Evolutionary conservation across 768 basidiomycete species (phyloP), one percentile per base, ranked within the genome.

Genomic region (Tylopilus balloui): DNA sequence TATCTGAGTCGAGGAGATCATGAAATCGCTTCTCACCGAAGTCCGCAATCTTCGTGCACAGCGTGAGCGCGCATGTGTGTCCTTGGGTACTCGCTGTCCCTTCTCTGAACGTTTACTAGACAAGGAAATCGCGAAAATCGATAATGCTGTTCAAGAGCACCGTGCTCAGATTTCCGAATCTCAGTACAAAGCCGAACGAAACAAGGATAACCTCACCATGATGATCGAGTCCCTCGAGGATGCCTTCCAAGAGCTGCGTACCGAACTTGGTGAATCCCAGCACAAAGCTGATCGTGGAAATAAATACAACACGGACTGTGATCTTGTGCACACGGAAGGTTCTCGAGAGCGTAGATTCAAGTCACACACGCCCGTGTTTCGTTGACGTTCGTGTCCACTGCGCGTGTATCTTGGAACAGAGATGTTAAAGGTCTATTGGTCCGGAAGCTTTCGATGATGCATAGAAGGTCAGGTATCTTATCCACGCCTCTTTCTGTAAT

Each of bases 61-160:
- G 15, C 48, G 46, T 4, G 48, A 46, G 37, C 34, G 20, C 10
- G 46, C 54, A 12, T 23, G 54, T 56, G 10, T 31, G 54, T 56
- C 38, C 13, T 4, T 2, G 2, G 6, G 25, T 1, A 8, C 20
- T 23, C 6, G 1, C 12, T 8, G 2, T 1, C 17, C 25, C 31
- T 25, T 39, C 41, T 55, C 19, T 17, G 17, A 20, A 4, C 25
- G n/a, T 32, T 14, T 21, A 34, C 20, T 6, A 56, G 54, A 43
- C 35, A 46, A 23, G 19, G 56, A 28, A 24, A 35, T 56, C 8
- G 15, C 11, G 2, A 20, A 25, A 9, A 48, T 55, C 4, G 48
- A 45, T 11, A 23, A 51, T 12, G 43, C 23, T 10, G 15, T 56
- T 3, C 35, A 50, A 25, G 44, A 34, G 4, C 54, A 46, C 14